These are phyloP conservation scores for Fusarium sp. DNA, from an alignment of 2,329 filamentous ascomycete species.

Conservation along the genomic window DNA sequence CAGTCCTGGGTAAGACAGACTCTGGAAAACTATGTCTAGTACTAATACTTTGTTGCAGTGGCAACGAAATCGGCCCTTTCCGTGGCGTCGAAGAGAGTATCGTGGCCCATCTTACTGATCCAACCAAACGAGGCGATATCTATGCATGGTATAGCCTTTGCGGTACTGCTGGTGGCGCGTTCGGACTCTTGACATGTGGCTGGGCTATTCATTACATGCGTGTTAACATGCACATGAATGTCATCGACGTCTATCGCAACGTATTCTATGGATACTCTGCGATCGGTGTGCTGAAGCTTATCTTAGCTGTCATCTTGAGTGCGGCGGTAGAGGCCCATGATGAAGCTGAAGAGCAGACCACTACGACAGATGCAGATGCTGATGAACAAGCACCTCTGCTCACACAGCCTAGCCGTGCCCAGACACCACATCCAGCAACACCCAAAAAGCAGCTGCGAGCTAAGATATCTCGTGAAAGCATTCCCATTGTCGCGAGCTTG, in stretches of 20 bases:
- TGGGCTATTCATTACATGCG: slow-evolving; percentile 68
- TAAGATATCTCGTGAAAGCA: slow-evolving; percentile 68
- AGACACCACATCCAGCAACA: not conserved
- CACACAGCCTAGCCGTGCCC: not conserved
- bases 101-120: slow-evolving; percentile 66
- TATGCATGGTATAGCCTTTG: slow-evolving; percentile 72
- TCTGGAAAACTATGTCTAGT: rapidly evolving
- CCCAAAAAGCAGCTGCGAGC: slow-evolving; percentile 58
- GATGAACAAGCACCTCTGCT: slow-evolving; percentile 49
- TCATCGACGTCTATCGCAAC: slow-evolving; percentile 62
- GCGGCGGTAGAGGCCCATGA: slow-evolving; percentile 57
- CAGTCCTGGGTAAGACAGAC: slow-evolving; percentile 60
- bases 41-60: slow-evolving; percentile 53
- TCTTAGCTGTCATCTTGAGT: slow-evolving; percentile 63
- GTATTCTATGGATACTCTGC: slow-evolving; percentile 60
- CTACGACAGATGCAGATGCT: not conserved
- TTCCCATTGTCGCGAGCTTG: slow-evolving; percentile 68
- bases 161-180: slow-evolving; percentile 70
- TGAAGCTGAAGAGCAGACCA: not conserved
- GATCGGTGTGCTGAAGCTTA: slow-evolving; percentile 68
- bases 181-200: slow-evolving; percentile 70
- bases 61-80: slow-evolving; percentile 74
- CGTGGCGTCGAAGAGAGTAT: slow-evolving; percentile 72
- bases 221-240: slow-evolving; percentile 56
- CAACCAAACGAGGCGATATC: slow-evolving; percentile 63